A percentile compares a stretch with the other conserved stretches of the same genome.
Conservation (phyloP, 192 early-diverging fungal genomes). For the Entophlyctis luteolus region DNA sequence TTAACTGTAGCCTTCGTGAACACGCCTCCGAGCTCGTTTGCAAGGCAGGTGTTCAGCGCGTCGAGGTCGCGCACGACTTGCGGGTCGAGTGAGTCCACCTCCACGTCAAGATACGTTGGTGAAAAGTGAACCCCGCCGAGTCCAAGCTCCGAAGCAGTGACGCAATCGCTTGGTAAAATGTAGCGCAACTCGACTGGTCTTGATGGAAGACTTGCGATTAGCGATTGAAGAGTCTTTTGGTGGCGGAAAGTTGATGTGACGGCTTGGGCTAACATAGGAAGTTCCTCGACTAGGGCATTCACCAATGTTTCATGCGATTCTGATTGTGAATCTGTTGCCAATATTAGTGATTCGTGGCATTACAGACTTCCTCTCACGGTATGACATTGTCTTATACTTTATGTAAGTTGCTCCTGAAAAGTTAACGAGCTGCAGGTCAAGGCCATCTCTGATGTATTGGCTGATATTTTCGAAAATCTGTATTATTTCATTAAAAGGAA, state of each 20-base stretch:
- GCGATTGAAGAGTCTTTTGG: background rate
- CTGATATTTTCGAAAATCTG: conserved; percentile 6
- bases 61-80: conserved; percentile 4
- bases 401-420: background rate
- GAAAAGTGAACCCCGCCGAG: conserved; percentile 10
- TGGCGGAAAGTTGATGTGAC: background rate
- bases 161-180: too few species aligned
- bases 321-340: too few species aligned
- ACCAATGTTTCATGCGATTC: background rate
- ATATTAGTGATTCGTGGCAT: too few species aligned
- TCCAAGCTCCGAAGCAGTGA: too few species aligned
- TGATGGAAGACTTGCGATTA: background rate
- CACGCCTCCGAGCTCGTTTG: background rate
- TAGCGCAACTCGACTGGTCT: too few species aligned
- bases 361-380: background rate
- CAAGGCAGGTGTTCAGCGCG: conserved; percentile 1
- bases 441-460: background rate
- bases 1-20: background rate
- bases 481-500: background rate
- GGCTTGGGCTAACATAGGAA: background rate
- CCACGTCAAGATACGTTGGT: background rate
- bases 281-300: background rate
- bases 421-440: conserved; percentile 9
- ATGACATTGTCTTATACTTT: background rate
- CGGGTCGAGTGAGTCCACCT: background rate